Evolutionary conservation across 108 stramenopile species (phyloP), one percentile per base, ranked within the genome.

Genomic region (Skeletonema costatum): DNA sequence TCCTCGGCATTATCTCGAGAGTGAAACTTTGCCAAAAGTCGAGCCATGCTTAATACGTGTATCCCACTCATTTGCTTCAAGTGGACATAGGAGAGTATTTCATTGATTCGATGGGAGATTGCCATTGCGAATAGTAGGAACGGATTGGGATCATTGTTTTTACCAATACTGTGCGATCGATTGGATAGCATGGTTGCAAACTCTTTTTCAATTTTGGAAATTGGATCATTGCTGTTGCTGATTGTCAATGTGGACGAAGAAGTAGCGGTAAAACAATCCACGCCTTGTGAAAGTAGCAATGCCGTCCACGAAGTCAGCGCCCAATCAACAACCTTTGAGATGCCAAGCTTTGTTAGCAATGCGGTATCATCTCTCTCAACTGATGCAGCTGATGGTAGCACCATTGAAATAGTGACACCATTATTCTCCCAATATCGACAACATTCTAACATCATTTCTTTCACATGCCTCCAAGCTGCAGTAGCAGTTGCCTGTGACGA

Each of bases 301-400:
- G 71, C 77, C 19, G 77, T 78, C 77, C 77, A 78, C 33, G 77
- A 71, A 21, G 77, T 72, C 59, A 78, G 33, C 31, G 71, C 65
- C 77, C 77, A 78, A 17, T 78, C 77, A 1, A 66, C 71, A 11
- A 78, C 77, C 38, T 67, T 39, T 21, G 44, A 56, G 7, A 69
- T 64, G 4, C 33, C 32, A 60, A 12, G 44, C 16, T 46, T 46
- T 16, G 44, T 16, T 16, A 46, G 1, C 44, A 46, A n/a, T 46
- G 32, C 38, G 8, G 60, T 8, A 46, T 64, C 41, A 3, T 41
- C 32, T n/a, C n/a, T 10, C 17, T 9, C 56, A 25, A 46, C 32
- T 46, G 9, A 42, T 42, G 0, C 12, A 46, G 44, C 11, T 5
- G 44, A 46, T 2, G 44, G 16, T 11, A 46, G 1, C 44, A 46